Base-by-base conservation (phyloP, 2,329 filamentous ascomycete genomes). In the Tolypocladium inflatum region DNA sequence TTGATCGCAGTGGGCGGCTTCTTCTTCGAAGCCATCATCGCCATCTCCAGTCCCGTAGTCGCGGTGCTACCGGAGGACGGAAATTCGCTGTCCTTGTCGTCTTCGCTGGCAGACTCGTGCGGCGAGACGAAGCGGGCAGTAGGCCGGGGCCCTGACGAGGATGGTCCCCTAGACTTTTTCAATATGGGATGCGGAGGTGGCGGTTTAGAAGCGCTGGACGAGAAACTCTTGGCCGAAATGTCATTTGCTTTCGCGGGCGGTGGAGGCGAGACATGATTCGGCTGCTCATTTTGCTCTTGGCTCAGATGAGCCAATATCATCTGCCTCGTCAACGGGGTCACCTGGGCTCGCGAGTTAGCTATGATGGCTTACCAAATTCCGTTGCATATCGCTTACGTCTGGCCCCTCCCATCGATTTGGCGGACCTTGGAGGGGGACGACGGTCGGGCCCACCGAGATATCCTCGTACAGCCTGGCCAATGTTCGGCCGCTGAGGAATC, bases 61-160 rank as follows among this genome's bases (percentile, higher is more conserved):
- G 67, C 66, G 38, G 75, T 74, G 63, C 74, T 78, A 26, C 69
- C 70, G 7, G 78, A 77, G 5, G 74, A 77, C 39, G 68, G 69
- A n/a, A 72, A 68, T 33, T 74, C 68, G 57, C 60, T 60, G 10
- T 65, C 63, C 42, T 69, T 64, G 42, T 65, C 69, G 35, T 71
- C 71, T 59, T 78, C 76, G 54, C 76, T 74, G 55, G 75, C 75
- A 38, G 79, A 80, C 37, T 74, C 75, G 38, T 77, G 76, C 2
- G 82, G 82, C 19, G 80, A 81, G 9, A 79, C 77, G 63, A 86
- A 85, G n/a, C 82, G 79, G 57, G 83, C 82, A 10, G 81, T 85
- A n/a, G 81, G 82, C 23, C 80, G 76, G 15, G 80, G 78, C 6
- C 80, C 80, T 19, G 76, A 77, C 23, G 73, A 70, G 37, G 81